Evolutionary conservation across 148 eudicot species (phyloP), one percentile per base, ranked within the genome.

Genomic region (Pouteria glomerata): DNA sequence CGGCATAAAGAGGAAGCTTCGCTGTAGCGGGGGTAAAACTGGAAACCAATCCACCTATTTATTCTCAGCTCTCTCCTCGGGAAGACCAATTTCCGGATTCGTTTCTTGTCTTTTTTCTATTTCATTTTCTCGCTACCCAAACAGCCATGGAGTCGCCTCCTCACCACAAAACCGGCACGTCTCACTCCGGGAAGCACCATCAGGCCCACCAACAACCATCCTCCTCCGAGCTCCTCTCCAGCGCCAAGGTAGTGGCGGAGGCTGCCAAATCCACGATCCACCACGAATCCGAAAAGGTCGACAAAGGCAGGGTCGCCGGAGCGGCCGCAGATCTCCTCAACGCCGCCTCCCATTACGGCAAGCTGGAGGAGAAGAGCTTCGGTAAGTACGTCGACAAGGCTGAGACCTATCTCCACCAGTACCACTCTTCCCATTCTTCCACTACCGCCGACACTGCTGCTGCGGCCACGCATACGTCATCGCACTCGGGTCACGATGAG

Each of bases 181-280:
- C 30, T 57, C 21, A 19, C 48, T 8, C 15, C 55, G 27, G n/a
- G 35, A 66, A 57, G 37, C 39, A 66, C 2, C 15, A 39, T 21
- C 44, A 66, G 30, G 39, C 42, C 45, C 71, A 75, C 45, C 72
- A 31, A 12, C 75, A 74, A 16, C 57, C 73, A 7, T 51, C 83
- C 1, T 74, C 66, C 0, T 14, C 82, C 0, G 89, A 87, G 13
- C 79, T 89, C 5, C 33, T 89, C 58, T 24, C 71, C 4, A 85
- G 87, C 67, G 91, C 91, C 3, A 83, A 81, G 59, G 57, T 76
- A 16, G 33, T 89, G 26, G 89, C 89, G 0, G 86, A 83, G 72
- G 91, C 89, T 1, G 88, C 82, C 1, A 73, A 77, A 71, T 18
- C 76, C 8, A 62, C 77, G 10, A 29, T 60, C 44, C 13, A 24